Evolutionary conservation across 23 red algal species (phyloP).

Genomic region (Agarophyton chilense): DNA sequence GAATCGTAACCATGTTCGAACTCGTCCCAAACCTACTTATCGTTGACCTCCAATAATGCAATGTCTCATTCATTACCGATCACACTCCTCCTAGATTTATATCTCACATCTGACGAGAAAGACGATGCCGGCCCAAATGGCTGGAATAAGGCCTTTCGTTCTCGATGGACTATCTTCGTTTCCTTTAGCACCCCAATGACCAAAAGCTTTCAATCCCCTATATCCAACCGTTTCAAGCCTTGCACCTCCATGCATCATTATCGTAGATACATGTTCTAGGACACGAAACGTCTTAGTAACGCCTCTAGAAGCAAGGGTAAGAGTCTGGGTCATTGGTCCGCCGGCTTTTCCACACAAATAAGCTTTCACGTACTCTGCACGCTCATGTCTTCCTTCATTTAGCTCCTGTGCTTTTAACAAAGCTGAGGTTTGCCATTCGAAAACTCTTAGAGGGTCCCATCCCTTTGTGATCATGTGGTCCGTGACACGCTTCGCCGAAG

Average conservation of each 20-base stretch:
- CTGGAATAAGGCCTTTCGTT: too few relatives aligned
- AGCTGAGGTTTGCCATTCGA: neutral
- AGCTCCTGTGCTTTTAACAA: neutral
- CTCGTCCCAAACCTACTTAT: too few relatives aligned
- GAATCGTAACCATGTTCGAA: too few relatives aligned
- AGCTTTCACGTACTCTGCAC: neutral
- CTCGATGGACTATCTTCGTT: neutral
- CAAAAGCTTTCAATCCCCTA: neutral
- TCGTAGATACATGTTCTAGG: neutral
- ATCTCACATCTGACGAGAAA: neutral
- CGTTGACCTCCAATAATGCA: too few relatives aligned
- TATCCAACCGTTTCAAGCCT: neutral
- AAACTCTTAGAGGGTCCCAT: slow-evolving; percentile 1
- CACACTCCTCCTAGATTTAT: too few relatives aligned
- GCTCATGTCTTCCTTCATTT: neutral
- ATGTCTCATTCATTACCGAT: too few relatives aligned
- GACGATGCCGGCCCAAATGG: neutral
- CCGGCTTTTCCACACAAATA: slow-evolving; percentile 10
- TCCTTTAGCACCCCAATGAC: neutral
- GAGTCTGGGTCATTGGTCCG: neutral
- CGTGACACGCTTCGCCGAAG: neutral
- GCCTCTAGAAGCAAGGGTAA: slow-evolving; percentile 7
- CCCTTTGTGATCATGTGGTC: neutral
- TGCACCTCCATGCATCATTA: neutral
- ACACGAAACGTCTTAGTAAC: neutral